Evolutionary conservation across 495 filamentous ascomycete species (phyloP).

Genomic region (Chaetomium fimeti): DNA sequence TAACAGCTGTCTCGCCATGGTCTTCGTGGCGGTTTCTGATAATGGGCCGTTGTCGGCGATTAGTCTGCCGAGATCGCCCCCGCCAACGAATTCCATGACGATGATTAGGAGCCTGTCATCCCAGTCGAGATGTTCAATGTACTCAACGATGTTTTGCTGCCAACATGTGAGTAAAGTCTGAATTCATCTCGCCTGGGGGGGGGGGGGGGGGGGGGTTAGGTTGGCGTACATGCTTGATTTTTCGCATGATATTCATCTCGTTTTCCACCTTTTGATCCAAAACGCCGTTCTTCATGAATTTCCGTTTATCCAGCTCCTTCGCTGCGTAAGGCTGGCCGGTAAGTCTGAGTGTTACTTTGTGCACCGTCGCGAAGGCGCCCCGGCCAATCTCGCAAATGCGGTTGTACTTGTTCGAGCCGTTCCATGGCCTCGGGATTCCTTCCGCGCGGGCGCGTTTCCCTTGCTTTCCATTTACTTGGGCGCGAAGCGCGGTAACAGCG

Average conservation of each 20-base stretch:
- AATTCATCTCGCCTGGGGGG: background rate
- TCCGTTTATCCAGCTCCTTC: conserved; percentile 86
- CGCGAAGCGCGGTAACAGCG: conserved; percentile 11
- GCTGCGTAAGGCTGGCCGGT: conserved; percentile 80
- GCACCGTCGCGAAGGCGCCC: conserved; percentile 90
- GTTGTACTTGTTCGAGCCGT: conserved; percentile 79
- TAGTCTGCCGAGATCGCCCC: conserved; percentile 78
- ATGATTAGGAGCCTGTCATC: conserved; percentile 76
- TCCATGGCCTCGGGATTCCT: conserved; percentile 60
- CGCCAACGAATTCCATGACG: conserved; percentile 90
- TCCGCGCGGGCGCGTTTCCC: conserved; percentile 11
- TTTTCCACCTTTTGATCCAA: conserved; percentile 85
- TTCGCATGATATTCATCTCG: conserved; percentile 91
- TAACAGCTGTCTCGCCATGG: conserved; percentile 73
- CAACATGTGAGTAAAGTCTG: background rate
- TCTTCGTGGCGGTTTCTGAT: conserved; percentile 63
- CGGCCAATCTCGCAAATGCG: conserved; percentile 77
- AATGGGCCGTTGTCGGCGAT: conserved; percentile 60
- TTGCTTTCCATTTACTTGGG: conserved; percentile 5
- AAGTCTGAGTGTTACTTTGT: conserved; percentile 75
- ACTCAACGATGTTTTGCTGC: conserved; percentile 89
- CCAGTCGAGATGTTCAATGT: conserved; percentile 79
- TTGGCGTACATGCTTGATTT: conserved; percentile 70
- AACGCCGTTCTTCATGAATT: conserved; percentile 83
- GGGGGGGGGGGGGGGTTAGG: background rate